Evolutionary conservation across 768 basidiomycete species (phyloP), one percentile per base, ranked within the genome.

Genomic region (Mrakia frigida): DNA sequence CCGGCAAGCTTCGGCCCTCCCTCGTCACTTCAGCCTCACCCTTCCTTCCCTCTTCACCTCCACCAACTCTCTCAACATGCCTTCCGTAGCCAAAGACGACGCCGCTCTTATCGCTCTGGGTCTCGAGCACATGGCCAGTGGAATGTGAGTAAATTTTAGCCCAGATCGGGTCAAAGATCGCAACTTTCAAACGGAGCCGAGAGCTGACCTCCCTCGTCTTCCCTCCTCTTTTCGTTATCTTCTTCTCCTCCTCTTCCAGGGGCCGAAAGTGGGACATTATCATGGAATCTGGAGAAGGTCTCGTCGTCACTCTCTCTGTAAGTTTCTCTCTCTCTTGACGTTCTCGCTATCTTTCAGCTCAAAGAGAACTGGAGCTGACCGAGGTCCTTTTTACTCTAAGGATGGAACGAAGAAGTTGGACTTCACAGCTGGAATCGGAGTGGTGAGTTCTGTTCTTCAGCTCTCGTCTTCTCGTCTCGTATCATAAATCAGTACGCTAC

Each of bases 381-480:
- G 25, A 50, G 25, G 31, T 11, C 50, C 35, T 37, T 59, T 37
- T 35, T 33, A 28, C 25, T n/a, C 31, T n/a, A 33, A 89, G 39
- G 90, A 93, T 78, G 94, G 92, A 4, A 86, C 87, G 76, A 87
- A 86, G 80, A 81, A 91, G 81, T 86, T 97, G 70, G 94, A 97
- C 82, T 94, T 95, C 71, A 77, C 76, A 0, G 76, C 76, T 25
- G 76, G 76, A 52, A 77, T 77, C 56, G 76, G 76, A 73, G 76
- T 77, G 43, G 46, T 50, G 46, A 50, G 46, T 50, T 50, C 46
- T 6, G 5, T 21, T 3, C 46, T 2, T n/a, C n/a, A n/a, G n/a
- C n/a, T 50, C 46, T 50, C 46, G 1, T 50, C 14, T 21, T 50
- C 46, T 21, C 18, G 46, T 6, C 6, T 21, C 46, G 18, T 21